Conservation (phyloP, 495 filamentous ascomycete species). For the Durotheca rogersii region DNA sequence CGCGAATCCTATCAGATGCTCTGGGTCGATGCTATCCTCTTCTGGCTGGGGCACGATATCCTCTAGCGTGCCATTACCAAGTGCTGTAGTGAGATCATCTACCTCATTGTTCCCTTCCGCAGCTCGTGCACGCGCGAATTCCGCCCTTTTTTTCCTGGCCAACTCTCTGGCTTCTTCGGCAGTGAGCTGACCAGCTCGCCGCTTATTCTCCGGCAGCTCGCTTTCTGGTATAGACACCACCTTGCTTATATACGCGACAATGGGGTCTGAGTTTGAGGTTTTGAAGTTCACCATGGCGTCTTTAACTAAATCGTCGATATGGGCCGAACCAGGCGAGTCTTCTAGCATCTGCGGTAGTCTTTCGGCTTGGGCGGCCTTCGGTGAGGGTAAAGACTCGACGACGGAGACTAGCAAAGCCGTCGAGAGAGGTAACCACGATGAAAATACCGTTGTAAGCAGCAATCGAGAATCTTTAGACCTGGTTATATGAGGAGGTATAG, state of each 20-base stretch:
- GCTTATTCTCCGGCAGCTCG: conserved; percentile 79
- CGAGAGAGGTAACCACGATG: conserved; percentile 88
- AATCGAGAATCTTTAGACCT: conserved; percentile 81
- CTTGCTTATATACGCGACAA: conserved; percentile 96
- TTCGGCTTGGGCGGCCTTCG: conserved; percentile 76
- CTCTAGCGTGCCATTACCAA: conserved; percentile 47
- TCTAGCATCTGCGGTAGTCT: conserved; percentile 77
- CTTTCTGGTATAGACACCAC: conserved; percentile 95
- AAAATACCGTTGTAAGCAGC: conserved; percentile 81
- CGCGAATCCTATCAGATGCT: conserved; percentile 93
- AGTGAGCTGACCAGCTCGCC: conserved; percentile 68
- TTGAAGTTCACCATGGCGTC: conserved; percentile 82
- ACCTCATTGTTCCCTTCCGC: conserved; percentile 29
- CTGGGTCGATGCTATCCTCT: conserved; percentile 64
- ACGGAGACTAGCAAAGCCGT: conserved; percentile 91
- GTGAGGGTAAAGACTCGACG: conserved; percentile 88
- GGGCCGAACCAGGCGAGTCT: conserved; percentile 72
- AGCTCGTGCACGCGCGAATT: conserved; percentile 71
- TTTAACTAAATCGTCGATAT: conserved; percentile 65
- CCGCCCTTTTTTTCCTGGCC: conserved; percentile 82
- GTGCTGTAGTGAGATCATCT: conserved; percentile 35
- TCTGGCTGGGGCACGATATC: conserved; percentile 52
- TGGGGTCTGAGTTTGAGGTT: conserved; percentile 64
- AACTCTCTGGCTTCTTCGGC: conserved; percentile 87
- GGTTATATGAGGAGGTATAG: conserved; percentile 76